Base-by-base conservation (phyloP, 2,329 filamentous ascomycete genomes). In the Trichoderma sp. region DNA sequence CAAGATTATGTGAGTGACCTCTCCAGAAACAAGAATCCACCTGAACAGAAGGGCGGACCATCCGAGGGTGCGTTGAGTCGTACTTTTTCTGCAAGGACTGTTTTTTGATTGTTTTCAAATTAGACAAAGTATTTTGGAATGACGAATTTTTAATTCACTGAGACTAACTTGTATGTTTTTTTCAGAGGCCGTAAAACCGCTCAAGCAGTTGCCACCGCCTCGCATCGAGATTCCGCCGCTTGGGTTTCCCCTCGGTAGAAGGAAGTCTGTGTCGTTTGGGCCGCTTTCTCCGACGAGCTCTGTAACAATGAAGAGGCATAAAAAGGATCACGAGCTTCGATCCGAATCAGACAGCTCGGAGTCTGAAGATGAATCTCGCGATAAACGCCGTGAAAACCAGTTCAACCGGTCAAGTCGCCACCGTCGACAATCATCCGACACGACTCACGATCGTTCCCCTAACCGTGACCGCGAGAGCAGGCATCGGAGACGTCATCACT, bases 211-310 rank as follows among this genome's bases (percentile, higher is more conserved):
- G 26, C 69, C 69, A 5, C 32, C 65, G 32, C 69, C 69, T n/a
- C 58, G 56, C 58, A 69, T 59, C 32, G 56, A 55, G 28, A 55
- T 46, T n/a, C 63, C 68, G 1, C 61, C 63, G 5, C 34, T 34
- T 21, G 68, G 58, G 30, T 51, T 67, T 37, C 68, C 68, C 10
- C 14, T 49, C 21, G 28, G 59, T 39, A 58, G 61, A 13, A 69
- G 77, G 26, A 84, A 84, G 70, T 81, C 81, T 0, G 83, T 86
- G 1, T 72, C 77, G 1, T 86, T 85, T 66, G 79, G 81, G 2
- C 84, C 84, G 0, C 73, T 86, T 51, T 86, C 84, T 3, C 84
- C 84, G 0, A 81, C 83, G 64, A 85, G 83, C 18, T 81, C 81
- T 0, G 79, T 76, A 66, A 84, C 83, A 0, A 81, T 85, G 73